Percentiles rank a stretch among this genome's conserved stretches.
Evolutionary conservation across 176 grass and related monocot genomes (phyloP).

Genomic region (Juncus inflexus): DNA sequence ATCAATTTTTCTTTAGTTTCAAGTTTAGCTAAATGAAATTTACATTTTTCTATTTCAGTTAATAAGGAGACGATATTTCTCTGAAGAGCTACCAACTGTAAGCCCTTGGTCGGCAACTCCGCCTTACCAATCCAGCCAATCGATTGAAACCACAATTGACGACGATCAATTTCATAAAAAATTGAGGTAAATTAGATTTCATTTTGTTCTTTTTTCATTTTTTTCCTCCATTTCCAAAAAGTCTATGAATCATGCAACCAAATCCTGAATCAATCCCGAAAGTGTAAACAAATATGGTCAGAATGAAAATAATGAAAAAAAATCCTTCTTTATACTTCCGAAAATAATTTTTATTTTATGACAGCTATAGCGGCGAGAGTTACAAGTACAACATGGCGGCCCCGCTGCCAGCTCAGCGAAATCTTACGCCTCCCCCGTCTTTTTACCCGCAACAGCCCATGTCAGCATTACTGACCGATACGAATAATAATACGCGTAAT

Average conservation of each 20-base stretch:
- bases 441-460: slow-evolving; percentile 80
- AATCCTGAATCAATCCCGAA: no score
- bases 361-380: slow-evolving; percentile 51
- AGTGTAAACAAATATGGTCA: no score
- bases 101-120: slow-evolving; percentile 61
- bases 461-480: slow-evolving; percentile 36
- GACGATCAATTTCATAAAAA: slow-evolving; percentile 72
- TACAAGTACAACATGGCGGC: slow-evolving; percentile 59
- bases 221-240: no score
- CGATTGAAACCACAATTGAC: slow-evolving; percentile 57
- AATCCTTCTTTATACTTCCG: no score
- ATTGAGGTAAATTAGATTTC: slow-evolving; percentile 31
- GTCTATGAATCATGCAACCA: no score
- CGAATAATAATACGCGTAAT: slow-evolving; percentile 47
- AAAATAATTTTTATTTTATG: no score
- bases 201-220: no score
- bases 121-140: slow-evolving; percentile 44
- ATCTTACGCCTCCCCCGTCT: slow-evolving; percentile 65
- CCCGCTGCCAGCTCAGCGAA: slow-evolving; percentile 67
- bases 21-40: no score
- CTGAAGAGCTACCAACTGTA: slow-evolving; percentile 64
- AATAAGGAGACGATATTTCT: slow-evolving; percentile 96
- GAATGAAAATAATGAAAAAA: no score
- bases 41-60: slow-evolving; percentile 53
- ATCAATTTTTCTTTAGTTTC: no score